A percentile compares a stretch with the other conserved stretches of the same genome.
Conservation (phyloP, 805 yeast species). For the Kuraishia ogatae region DNA sequence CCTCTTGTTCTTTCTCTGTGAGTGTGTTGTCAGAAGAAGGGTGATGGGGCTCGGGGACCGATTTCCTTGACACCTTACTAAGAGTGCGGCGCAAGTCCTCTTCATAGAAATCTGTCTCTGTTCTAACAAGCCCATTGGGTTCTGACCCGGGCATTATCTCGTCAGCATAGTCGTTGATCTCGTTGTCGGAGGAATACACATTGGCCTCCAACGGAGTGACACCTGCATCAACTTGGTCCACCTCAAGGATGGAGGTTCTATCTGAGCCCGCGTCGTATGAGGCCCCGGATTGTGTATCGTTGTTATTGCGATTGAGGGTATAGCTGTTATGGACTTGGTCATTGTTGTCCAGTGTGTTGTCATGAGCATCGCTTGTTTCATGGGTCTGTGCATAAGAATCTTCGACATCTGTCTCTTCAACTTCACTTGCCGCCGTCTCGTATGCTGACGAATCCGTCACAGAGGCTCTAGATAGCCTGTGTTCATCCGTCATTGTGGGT, state of each 20-base stretch:
- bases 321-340: neutral
- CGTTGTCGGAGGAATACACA: neutral
- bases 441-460: neutral
- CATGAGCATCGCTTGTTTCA: neutral
- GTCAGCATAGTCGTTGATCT: neutral
- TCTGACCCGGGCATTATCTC: neutral
- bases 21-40: neutral
- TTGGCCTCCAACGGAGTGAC: too few species aligned
- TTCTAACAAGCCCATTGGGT: neutral
- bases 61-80: neutral
- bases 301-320: neutral
- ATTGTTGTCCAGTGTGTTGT: neutral
- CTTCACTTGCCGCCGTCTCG: neutral
- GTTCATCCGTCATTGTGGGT: neutral
- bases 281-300: neutral
- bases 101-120: constrained; percentile 2
- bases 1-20: constrained; percentile 8
- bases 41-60: neutral
- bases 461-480: neutral
- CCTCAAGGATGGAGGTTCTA: neutral
- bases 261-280: neutral
- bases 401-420: neutral
- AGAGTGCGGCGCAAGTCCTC: neutral
- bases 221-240: too few species aligned
- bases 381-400: neutral